These are phyloP conservation scores for Aspergillus costaricaensis DNA, from an alignment of 2,329 filamentous ascomycete species.

Conservation along the genomic window DNA sequence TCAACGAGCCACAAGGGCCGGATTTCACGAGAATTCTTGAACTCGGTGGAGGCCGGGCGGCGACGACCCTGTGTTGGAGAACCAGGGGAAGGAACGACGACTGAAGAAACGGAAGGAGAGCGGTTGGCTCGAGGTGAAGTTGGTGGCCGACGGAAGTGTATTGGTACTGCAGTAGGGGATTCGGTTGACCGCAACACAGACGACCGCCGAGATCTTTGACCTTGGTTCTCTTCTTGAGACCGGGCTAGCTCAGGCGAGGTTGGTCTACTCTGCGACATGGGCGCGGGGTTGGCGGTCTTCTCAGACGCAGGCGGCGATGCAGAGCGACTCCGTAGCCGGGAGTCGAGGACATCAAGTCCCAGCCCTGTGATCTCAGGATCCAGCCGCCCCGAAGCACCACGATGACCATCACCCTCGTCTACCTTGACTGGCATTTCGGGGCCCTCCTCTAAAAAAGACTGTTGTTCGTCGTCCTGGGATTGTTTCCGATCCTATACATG, in stretches of 20 bases:
- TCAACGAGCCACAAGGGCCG: slow-evolving; percentile 83
- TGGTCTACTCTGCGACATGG: slow-evolving; percentile 38
- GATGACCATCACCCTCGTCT: slow-evolving; percentile 39
- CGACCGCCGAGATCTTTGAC: slow-evolving; percentile 27
- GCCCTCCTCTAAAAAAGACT: slow-evolving; percentile 67
- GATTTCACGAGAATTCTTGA: slow-evolving; percentile 64
- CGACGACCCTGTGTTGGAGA: slow-evolving; percentile 48
- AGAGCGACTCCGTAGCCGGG: slow-evolving; percentile 39
- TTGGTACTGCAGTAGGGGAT: slow-evolving; percentile 58
- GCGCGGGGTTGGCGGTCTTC: slow-evolving; percentile 30
- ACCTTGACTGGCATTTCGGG: slow-evolving; percentile 58
- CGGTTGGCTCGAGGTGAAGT: slow-evolving; percentile 48
- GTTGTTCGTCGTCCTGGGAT: slow-evolving; percentile 40
- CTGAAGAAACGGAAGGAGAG: slow-evolving; percentile 43
- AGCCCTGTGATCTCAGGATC: slow-evolving; percentile 24
- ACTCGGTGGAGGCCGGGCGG: slow-evolving; percentile 55
- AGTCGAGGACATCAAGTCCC: slow-evolving; percentile 25
- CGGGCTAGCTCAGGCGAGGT: slow-evolving; percentile 31
- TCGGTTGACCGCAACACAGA: slow-evolving; percentile 34
- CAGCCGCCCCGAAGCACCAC: slow-evolving; percentile 50
- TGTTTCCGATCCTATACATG: slow-evolving; percentile 36
- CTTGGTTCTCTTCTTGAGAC: slow-evolving; percentile 17
- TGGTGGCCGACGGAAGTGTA: slow-evolving; percentile 57
- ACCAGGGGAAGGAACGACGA: slow-evolving; percentile 38
- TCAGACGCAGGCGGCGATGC: slow-evolving; percentile 34